These are phyloP conservation scores for Phytophthora fragariae DNA, from an alignment of 352 stramenopile genomes.

Conservation along the genomic window DNA sequence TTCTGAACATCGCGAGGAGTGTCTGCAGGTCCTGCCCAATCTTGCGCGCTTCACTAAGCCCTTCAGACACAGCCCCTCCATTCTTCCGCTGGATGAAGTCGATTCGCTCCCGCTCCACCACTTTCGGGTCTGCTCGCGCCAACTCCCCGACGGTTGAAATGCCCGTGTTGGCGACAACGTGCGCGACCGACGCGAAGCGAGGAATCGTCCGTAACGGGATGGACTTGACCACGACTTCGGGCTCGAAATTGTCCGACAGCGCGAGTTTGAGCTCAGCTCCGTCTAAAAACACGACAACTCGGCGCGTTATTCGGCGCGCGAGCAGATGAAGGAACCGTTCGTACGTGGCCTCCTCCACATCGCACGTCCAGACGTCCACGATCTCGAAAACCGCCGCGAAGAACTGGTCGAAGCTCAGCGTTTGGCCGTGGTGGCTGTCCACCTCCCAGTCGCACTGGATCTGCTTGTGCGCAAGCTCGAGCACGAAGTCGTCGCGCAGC, in stretches of 20 bases:
- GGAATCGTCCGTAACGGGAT: constrained; percentile 79
- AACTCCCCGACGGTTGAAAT: constrained; percentile 76
- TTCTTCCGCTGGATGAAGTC: constrained; percentile 59
- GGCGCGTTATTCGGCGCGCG: constrained; percentile 68
- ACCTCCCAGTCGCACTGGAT: constrained; percentile 85
- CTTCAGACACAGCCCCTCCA: constrained; percentile 10
- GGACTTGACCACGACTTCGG: constrained; percentile 74
- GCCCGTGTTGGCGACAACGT: constrained; percentile 54
- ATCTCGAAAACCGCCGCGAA: constrained; percentile 77
- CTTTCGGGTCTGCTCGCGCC: constrained; percentile 55
- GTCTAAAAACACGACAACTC: constrained; percentile 78
- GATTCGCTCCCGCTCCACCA: constrained; percentile 62
- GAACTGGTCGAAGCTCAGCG: constrained; percentile 71
- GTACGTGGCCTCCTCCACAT: constrained; percentile 76
- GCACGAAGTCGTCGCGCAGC: constrained; percentile 72
- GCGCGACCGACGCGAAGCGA: constrained; percentile 66
- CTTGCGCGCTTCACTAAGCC: constrained; percentile 46
- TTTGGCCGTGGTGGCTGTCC: constrained; percentile 68
- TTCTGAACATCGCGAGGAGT: constrained; percentile 68
- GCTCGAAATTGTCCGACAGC: constrained; percentile 80
- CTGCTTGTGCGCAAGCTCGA: constrained; percentile 60
- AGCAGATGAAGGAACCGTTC: constrained; percentile 72
- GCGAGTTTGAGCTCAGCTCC: constrained; percentile 72
- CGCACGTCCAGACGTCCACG: constrained; percentile 85
- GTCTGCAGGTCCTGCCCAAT: constrained; percentile 68